Evolutionary conservation across 148 eudicot genomes (phyloP).

Genomic region (Fallopia convolvulus): DNA sequence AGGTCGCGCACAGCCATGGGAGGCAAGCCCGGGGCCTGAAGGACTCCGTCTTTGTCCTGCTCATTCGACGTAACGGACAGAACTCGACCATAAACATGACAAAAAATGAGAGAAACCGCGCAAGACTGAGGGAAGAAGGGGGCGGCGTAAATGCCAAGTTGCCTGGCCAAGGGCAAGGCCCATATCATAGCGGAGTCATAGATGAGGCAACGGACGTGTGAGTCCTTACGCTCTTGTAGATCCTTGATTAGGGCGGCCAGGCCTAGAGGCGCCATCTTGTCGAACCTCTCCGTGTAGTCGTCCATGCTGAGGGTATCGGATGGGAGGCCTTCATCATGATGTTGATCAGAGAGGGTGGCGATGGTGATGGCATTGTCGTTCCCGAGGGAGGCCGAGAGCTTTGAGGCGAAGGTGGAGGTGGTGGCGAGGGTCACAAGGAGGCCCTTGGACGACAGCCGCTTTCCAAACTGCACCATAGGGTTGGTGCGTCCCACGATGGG

Average conservation of each 20-base stretch:
- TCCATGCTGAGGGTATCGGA: neutral
- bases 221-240: neutral
- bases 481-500: neutral
- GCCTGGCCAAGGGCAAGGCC: neutral
- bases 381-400: neutral
- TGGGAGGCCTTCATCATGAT: neutral
- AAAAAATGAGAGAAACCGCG: neutral
- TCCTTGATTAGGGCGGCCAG: neutral
- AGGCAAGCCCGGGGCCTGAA: neutral
- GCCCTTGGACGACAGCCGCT: neutral
- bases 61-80: neutral
- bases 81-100: neutral
- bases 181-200: neutral
- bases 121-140: constrained; percentile 4
- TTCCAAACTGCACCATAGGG: neutral
- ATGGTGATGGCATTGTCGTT: neutral
- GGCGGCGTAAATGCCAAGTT: neutral
- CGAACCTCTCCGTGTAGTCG: neutral
- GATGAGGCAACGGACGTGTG: neutral
- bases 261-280: neutral
- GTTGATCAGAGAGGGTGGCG: neutral
- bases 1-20: neutral
- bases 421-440: neutral
- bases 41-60: neutral
- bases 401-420: neutral